Conservation (phyloP, 1,284 basidiomycete species). For the Serendipita sp. region DNA sequence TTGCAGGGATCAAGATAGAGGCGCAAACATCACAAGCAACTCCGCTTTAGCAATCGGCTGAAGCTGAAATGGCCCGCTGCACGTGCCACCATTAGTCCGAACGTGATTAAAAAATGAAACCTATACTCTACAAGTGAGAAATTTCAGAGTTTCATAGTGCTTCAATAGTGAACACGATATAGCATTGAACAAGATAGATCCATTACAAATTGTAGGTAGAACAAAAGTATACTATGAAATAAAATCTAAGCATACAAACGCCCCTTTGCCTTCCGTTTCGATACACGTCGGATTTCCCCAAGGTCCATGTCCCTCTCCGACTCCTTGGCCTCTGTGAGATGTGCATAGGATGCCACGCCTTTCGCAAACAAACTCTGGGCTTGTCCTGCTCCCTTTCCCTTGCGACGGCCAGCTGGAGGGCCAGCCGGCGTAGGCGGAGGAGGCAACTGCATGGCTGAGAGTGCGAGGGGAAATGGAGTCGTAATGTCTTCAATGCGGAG, state of each 20-base stretch:
- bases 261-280: constrained; percentile 35
- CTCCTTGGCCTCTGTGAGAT: constrained; percentile 43
- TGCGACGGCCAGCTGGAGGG: constrained; percentile 32
- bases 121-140: too few relatives aligned
- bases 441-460: constrained; percentile 33
- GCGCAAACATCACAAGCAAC: too few relatives aligned
- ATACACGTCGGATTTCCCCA: constrained; percentile 57
- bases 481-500: constrained; percentile 68
- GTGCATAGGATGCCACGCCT: constrained; percentile 30
- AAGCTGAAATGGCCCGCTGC: too few relatives aligned
- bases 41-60: too few relatives aligned
- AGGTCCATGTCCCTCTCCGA: constrained; percentile 55
- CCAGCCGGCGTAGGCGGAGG: constrained; percentile 16
- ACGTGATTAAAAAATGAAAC: too few relatives aligned
- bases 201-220: too few relatives aligned
- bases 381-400: constrained; percentile 37
- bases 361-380: constrained; percentile 42
- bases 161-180: too few relatives aligned
- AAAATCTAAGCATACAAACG: not conserved
- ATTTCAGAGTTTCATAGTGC: too few relatives aligned
- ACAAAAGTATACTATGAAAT: not conserved
- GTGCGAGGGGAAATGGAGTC: constrained; percentile 63
- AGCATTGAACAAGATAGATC: too few relatives aligned
- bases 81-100: too few relatives aligned
- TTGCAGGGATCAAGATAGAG: too few relatives aligned